These are phyloP conservation scores for Plasmopara muralis DNA, from an alignment of 352 stramenopile species.

Conservation along the genomic window DNA sequence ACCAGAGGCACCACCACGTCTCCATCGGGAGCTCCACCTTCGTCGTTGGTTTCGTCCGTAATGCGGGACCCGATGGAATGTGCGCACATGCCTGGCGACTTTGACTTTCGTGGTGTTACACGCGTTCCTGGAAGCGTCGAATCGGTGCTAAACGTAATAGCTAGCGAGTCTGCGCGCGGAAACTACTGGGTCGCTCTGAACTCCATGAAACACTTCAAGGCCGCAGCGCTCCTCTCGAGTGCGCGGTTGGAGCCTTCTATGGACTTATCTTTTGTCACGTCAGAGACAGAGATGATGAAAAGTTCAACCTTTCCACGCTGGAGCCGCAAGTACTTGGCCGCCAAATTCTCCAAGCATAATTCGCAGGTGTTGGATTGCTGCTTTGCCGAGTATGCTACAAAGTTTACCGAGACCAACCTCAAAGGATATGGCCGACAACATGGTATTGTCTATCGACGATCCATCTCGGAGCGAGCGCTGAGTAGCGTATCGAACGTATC, in stretches of 20 bases:
- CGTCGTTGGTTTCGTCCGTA: constrained; percentile 26
- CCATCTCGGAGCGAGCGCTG: constrained; percentile 44
- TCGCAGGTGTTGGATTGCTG: constrained; percentile 48
- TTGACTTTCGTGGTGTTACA: constrained; percentile 65
- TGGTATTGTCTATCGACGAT: constrained; percentile 72
- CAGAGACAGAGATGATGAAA: constrained; percentile 19
- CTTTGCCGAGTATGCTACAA: constrained; percentile 54
- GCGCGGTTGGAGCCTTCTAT: constrained; percentile 25
- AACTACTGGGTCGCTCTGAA: constrained; percentile 72
- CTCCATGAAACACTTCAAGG: constrained; percentile 52
- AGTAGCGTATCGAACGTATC: constrained; percentile 42
- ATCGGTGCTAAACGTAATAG: constrained; percentile 46
- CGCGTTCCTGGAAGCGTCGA: constrained; percentile 53
- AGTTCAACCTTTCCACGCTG: constrained; percentile 46
- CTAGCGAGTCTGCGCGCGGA: constrained; percentile 50
- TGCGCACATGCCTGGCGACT: constrained; percentile 23
- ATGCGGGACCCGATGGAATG: constrained; percentile 7
- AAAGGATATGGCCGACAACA: constrained; percentile 23
- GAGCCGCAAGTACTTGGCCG: constrained; percentile 58
- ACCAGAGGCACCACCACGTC: constrained; percentile 8
- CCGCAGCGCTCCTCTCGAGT: constrained; percentile 38
- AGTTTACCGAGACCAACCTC: constrained; percentile 22
- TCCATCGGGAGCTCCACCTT: constrained; percentile 7
- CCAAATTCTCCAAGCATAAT: constrained; percentile 54
- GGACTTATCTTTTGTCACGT: constrained; percentile 33